Base-by-base conservation (phyloP, 2,329 filamentous ascomycete species). In the Domatiomyces globalis region DNA sequence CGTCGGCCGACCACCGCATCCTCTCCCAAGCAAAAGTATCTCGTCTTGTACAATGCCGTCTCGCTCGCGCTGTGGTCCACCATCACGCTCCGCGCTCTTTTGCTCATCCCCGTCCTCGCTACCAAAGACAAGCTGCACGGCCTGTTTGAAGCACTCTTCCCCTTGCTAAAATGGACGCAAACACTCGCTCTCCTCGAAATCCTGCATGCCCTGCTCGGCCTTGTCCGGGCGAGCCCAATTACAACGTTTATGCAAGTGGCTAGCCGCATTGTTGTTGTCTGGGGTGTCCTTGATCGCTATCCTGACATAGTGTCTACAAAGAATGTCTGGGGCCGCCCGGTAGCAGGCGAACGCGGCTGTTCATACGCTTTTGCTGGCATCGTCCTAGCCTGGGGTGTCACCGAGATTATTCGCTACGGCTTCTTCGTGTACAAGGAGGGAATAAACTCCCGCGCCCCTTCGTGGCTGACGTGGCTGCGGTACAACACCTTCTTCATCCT, bases 201-300 rank as follows among this genome's bases (percentile, higher is more conserved):
- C 46, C 63, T 88, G 55, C 90, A 96, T 71, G 84, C 86, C 47
- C 66, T 85, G 0, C 67, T 85, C 33, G 86, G 89, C 52, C 67
- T 96, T 63, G 90, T 98, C 49, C 81, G 90, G 62, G 83, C 90
- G 1, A 88, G 90, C 1, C 67, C 95, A 61, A 60, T 84, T 61
- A 96, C 92, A 4, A 96, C 92, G 5, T 68, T 79, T 39, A 88
- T 95, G 81, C 92, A 98, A 69, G 89, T 96, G 56, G 78, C 85
- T 19, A 87, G 81, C 52, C 87, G 92, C 49, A 79, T 94, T 62
- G 78, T 95, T 58, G 83, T 96, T 58, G 85, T 95, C 60, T 95
- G 89, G 87, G 82, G 78, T 60, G 76, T 96, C 56, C 81, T 87
- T 63, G 76, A 81, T 64, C 74, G 76, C 43, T 95, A 90, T 71